Conservation (phyloP, 163 green algal species). For the Botryococcus braunii region DNA sequence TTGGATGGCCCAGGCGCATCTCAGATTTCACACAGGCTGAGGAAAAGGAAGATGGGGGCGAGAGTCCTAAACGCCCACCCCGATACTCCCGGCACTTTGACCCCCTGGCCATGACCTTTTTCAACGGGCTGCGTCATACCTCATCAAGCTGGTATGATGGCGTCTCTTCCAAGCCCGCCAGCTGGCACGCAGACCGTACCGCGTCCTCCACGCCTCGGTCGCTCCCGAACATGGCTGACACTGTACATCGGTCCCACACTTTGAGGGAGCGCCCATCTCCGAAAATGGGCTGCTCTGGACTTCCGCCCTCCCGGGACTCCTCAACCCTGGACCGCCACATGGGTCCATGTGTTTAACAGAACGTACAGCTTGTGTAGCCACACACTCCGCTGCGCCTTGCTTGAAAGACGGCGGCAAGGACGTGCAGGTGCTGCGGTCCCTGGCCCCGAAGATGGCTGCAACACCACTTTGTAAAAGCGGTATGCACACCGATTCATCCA, state of each 20-base stretch:
- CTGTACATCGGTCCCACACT: slow-evolving; percentile 7
- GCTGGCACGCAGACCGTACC: background rate
- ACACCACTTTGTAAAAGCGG: no score
- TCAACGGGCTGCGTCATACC: background rate
- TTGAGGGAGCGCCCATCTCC: background rate
- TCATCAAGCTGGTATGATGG: slow-evolving; percentile 1
- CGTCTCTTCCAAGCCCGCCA: background rate
- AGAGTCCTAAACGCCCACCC: background rate
- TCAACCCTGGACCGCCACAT: no score
- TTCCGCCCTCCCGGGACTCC: background rate
- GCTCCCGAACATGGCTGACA: background rate
- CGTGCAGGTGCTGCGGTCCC: no score
- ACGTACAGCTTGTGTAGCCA: no score
- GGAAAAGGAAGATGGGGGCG: no score
- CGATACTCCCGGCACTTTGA: background rate
- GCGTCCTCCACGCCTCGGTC: background rate
- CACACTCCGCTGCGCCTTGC: no score
- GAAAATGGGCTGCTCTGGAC: slow-evolving; percentile 1
- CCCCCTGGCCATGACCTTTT: background rate
- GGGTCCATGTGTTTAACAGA: no score
- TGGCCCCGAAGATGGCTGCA: no score
- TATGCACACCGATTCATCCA: no score
- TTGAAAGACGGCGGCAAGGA: no score
- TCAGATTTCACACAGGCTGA: no score
- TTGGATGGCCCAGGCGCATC: no score